A percentile compares a stretch with the other conserved stretches of the same genome.
phyloP scores from a whole-genome alignment of 805 yeast species.

The Saccharomycopsis guyanensis region DNA sequence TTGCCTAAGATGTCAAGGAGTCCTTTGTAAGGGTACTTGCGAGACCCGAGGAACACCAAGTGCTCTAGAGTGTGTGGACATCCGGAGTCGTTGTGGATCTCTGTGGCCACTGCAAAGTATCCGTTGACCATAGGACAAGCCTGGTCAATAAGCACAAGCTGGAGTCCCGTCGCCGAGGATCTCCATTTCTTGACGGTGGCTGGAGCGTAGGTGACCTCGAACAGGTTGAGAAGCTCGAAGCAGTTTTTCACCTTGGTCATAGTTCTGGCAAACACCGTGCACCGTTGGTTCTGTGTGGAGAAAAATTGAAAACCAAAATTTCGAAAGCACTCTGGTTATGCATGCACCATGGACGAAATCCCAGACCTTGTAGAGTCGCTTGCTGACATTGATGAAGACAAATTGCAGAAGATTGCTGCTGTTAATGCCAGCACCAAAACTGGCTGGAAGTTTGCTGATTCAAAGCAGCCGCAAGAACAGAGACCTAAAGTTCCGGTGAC shows the following conservation, averaged over 20 bases:
- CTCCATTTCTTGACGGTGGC: constrained; percentile 65
- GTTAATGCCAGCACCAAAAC: not conserved
- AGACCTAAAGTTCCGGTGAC: constrained; percentile 73
- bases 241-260: not conserved
- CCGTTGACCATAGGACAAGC: constrained; percentile 88
- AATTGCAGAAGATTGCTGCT: constrained; percentile 6
- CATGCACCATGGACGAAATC: constrained; percentile 23
- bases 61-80: constrained; percentile 96
- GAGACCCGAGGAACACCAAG: constrained; percentile 88
- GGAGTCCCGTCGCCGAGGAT: constrained; percentile 75
- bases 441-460: constrained; percentile 15
- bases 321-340: too few relatives aligned
- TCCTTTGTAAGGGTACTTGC: constrained; percentile 86
- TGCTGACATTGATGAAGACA: constrained; percentile 22
- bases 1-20: constrained; percentile 81
- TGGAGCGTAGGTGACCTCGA: constrained; percentile 71
- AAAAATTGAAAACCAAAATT: too few relatives aligned
- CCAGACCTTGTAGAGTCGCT: constrained; percentile 32
- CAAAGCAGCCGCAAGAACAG: constrained; percentile 1
- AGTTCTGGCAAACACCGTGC: too few relatives aligned
- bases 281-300: too few relatives aligned
- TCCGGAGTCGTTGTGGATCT: constrained; percentile 79
- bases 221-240: constrained; percentile 40
- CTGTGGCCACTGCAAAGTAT: constrained; percentile 94
- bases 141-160: constrained; percentile 65